Conservation (phyloP, 2,329 filamentous ascomycete genomes). For the Venturia aucupariae region DNA sequence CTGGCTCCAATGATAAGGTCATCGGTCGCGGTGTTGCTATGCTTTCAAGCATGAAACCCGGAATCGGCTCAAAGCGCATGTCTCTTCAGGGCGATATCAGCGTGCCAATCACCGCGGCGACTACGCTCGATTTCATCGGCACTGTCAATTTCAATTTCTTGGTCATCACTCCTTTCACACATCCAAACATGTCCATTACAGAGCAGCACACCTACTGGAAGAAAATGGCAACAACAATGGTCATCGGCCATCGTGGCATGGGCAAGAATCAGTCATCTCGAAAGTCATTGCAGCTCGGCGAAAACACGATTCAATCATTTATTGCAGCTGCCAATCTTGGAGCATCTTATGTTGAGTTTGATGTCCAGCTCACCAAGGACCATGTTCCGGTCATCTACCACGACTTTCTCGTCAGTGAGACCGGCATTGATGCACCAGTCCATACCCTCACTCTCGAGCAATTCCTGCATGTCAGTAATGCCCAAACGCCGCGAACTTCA, state of each 20-base stretch:
- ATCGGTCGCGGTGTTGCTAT: slow-evolving; percentile 84
- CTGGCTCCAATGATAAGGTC: slow-evolving; percentile 68
- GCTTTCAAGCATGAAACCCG: slow-evolving; percentile 75
- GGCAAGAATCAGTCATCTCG: slow-evolving; percentile 83
- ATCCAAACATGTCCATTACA: slow-evolving; percentile 87
- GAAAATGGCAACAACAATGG: slow-evolving; percentile 80
- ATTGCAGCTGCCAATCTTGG: slow-evolving; percentile 92
- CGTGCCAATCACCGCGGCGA: slow-evolving; percentile 79
- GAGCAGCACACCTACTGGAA: slow-evolving; percentile 95
- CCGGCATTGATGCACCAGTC: slow-evolving; percentile 91
- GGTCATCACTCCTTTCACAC: slow-evolving; percentile 86
- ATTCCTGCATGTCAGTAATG: slow-evolving; percentile 77
- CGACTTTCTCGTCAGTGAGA: slow-evolving; percentile 95
- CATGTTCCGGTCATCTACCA: slow-evolving; percentile 98
- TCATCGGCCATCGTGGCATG: slow-evolving; percentile 63
- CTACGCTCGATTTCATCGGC: slow-evolving; percentile 80
- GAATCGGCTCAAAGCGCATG: slow-evolving; percentile 76
- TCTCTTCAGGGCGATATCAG: slow-evolving; percentile 86
- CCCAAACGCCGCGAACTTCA: slow-evolving; percentile 37
- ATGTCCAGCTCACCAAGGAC: slow-evolving; percentile 97
- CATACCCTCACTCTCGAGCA: slow-evolving; percentile 92
- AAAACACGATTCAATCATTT: slow-evolving; percentile 93
- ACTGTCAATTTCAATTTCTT: slow-evolving; percentile 95
- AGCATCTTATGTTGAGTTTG: slow-evolving; percentile 61
- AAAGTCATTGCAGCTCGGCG: slow-evolving; percentile 83